Evolutionary conservation across 306 rosid genomes (phyloP).

Genomic region (Fragaria nilgerrensis): DNA sequence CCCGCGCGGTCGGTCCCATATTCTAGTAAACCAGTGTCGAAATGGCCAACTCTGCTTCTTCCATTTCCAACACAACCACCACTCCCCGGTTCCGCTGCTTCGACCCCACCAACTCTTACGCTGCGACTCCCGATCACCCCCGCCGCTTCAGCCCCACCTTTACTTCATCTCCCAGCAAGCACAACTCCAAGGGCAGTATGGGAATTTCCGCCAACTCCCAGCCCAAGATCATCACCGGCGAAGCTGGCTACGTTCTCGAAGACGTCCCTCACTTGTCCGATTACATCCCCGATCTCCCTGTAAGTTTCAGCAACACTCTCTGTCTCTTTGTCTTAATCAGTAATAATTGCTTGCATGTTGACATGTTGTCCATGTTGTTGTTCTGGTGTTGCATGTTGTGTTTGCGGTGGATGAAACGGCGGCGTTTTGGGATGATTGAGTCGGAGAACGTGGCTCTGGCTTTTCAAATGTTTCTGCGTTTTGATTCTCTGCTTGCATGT

Average conservation of each 20-base stretch:
- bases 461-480: not conserved
- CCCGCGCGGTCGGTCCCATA: not conserved
- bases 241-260: slow-evolving; percentile 51
- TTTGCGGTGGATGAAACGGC: not conserved
- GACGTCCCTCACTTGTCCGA: slow-evolving; percentile 66
- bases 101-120: slow-evolving; percentile 28
- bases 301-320: slow-evolving; percentile 3
- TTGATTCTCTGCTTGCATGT: not conserved
- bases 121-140: slow-evolving; percentile 15
- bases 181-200: slow-evolving; percentile 15
- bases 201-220: slow-evolving; percentile 9
- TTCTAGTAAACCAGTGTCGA: not conserved
- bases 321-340: not conserved
- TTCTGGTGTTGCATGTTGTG: not conserved
- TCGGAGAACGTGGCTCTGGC: not conserved
- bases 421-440: not conserved
- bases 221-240: slow-evolving; percentile 43
- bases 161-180: not conserved
- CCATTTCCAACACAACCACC: slow-evolving; percentile 16
- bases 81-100: slow-evolving; percentile 30
- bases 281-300: slow-evolving; percentile 45
- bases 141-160: not conserved
- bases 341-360: not conserved
- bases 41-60: slow-evolving; percentile 25
- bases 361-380: not conserved